Conservation (phyloP, 805 yeast species). For the Ogataea henricii region DNA sequence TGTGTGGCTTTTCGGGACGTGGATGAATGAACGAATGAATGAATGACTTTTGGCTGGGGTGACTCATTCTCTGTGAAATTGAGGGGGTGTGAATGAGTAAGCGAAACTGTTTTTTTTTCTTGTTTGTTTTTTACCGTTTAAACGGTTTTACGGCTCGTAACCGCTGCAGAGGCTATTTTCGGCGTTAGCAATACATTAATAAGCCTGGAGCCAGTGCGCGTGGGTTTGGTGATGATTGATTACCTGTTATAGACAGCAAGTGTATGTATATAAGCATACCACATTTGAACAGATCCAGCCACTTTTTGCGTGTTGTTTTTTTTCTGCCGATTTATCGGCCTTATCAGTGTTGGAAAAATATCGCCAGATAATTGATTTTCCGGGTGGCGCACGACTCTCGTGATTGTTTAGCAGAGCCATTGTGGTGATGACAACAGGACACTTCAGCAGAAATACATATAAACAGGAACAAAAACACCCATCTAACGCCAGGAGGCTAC, state of each 20-base stretch:
- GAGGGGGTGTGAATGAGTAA: neutral
- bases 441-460: conserved; percentile 1
- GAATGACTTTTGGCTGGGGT: too few relatives aligned
- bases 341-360: neutral
- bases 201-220: too few relatives aligned
- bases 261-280: neutral
- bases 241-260: neutral
- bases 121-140: neutral
- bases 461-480: neutral
- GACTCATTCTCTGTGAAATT: neutral
- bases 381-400: conserved; percentile 1
- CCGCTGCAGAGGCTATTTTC: conserved; percentile 3
- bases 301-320: neutral
- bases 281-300: neutral
- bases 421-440: conserved; percentile 3
- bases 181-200: too few relatives aligned
- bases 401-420: neutral
- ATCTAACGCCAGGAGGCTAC: neutral
- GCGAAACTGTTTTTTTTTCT: neutral
- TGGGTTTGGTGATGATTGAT: neutral
- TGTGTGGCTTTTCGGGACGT: too few relatives aligned
- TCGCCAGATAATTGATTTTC: conserved; percentile 3
- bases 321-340: neutral
- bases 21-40: too few relatives aligned
- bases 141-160: neutral